Evolutionary conservation across 257 asterid genomes (phyloP), one percentile per base, ranked within the genome.

Genomic region (Craterostigma plantagineum): DNA sequence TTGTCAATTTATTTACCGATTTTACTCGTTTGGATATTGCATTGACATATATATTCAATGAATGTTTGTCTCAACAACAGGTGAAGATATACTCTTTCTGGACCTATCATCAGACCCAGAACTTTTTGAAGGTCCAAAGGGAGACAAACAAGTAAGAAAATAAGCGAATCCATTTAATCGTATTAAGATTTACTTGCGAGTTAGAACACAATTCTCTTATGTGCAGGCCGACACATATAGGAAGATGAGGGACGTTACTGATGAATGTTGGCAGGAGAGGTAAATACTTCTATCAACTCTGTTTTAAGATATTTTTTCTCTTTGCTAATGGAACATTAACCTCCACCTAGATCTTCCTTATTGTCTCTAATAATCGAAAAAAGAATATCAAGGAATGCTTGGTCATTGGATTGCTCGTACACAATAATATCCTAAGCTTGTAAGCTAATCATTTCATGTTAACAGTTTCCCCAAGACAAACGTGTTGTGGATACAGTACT

Each of bases 191-290:
- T 3, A 11, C 45, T 2, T 41, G 13, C 2, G 11, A 15, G 14
- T 15, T 27, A 10, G 14, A 27, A 9, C 23, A 43, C 9, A 16
- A 16, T 15, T 18, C 44, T 14, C 27, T n/a, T n/a, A n/a, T 72
- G 70, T 75, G 72, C 91, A 90, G 98, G 75, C 73, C 6, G 93
- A 90, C 43, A 75, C 94, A 14, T 90, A 83, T 39, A 60, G 94
- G 74, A 90, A 79, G 74, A 90, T 90, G 98, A 75, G 71, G 66
- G 76, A 73, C 30, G 75, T 70, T 46, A 83, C 95, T 8, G 79
- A 62, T 40, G 94, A 90, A 38, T 76, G 71, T 69, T 90, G 95
- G 98, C 92, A 90, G 63, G 93, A 92, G 75, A 83, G 98, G 95
- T 83, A 77, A n/a, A 14, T 15, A 12, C 45, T 17, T 14, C 14